These are phyloP conservation scores for Gigaspora rosea DNA, from an alignment of 192 early-diverging fungal species.

Conservation along the genomic window DNA sequence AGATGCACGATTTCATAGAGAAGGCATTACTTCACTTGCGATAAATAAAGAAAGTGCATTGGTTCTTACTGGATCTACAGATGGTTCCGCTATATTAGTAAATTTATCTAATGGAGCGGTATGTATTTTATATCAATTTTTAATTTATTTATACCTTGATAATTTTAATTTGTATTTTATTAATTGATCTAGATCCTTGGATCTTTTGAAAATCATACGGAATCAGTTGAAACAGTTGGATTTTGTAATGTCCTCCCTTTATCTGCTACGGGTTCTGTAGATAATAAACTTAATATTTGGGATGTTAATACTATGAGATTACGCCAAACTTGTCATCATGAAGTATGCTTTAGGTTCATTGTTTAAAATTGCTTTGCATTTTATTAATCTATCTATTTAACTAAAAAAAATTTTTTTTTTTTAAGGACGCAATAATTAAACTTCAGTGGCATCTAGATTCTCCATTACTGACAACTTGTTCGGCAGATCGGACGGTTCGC, in stretches of 20 bases:
- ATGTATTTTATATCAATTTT: constrained; percentile 28
- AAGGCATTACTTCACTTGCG: constrained; percentile 72
- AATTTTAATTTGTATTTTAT: not conserved
- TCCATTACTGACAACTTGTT: constrained; percentile 73
- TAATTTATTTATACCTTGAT: not conserved
- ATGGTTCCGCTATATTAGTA: constrained; percentile 76
- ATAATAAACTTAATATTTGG: constrained; percentile 91
- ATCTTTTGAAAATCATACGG: constrained; percentile 78
- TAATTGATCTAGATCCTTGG: constrained; percentile 61
- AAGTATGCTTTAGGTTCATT: constrained; percentile 43
- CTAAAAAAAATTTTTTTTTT: constrained; percentile 53
- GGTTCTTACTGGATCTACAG: constrained; percentile 80
- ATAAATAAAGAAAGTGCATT: constrained; percentile 76
- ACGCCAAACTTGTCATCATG: constrained; percentile 80
- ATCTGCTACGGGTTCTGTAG: constrained; percentile 84
- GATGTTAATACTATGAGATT: constrained; percentile 83
- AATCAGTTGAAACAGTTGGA: constrained; percentile 84
- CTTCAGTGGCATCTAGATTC: constrained; percentile 70
- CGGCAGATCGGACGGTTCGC: constrained; percentile 71
- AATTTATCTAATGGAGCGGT: constrained; percentile 73
- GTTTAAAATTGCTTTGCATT: not conserved
- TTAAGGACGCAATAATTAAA: constrained; percentile 30
- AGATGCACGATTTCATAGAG: constrained; percentile 86
- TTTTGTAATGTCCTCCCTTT: constrained; percentile 75
- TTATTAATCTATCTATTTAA: constrained; percentile 3